A percentile compares a stretch with the other conserved stretches of the same genome.
These are phyloP conservation scores for Bryopsis sp. DNA, from an alignment of 139 green algal genomes.

Conservation along the genomic window DNA sequence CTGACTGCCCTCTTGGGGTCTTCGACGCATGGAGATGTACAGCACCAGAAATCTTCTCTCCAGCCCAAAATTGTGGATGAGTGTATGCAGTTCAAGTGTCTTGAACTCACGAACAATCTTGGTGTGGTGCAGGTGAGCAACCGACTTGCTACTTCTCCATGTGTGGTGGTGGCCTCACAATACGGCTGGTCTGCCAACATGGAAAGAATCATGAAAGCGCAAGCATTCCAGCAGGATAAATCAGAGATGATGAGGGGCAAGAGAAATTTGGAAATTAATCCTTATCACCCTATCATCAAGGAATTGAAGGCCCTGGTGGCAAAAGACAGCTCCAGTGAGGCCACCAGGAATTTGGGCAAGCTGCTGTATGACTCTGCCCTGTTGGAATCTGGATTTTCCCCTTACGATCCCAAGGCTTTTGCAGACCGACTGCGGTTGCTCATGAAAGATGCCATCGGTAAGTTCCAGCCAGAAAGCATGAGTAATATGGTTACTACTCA, in stretches of 20 bases:
- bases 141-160: conserved; percentile 76
- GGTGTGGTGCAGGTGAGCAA: conserved; percentile 68
- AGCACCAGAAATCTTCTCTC: too few species aligned
- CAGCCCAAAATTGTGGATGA: background rate
- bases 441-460: too few species aligned
- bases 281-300: conserved; percentile 79
- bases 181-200: conserved; percentile 96
- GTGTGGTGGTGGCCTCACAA: conserved; percentile 86
- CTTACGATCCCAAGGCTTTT: conserved; percentile 56
- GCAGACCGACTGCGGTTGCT: too few species aligned
- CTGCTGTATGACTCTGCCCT: conserved; percentile 89
- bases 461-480: too few species aligned
- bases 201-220: conserved; percentile 87
- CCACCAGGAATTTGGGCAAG: conserved; percentile 35
- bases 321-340: conserved; percentile 29
- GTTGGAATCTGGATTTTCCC: conserved; percentile 78
- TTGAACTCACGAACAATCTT: conserved; percentile 28
- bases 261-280: conserved; percentile 95
- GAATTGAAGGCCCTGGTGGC: conserved; percentile 64
- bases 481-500: too few species aligned
- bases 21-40: too few species aligned
- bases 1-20: too few species aligned
- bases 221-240: conserved; percentile 43
- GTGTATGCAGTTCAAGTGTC: background rate
- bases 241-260: conserved; percentile 31